Evolutionary conservation across 306 rosid genomes (phyloP), one percentile per base, ranked within the genome.

Genomic region (Erythrophleum fordii): DNA sequence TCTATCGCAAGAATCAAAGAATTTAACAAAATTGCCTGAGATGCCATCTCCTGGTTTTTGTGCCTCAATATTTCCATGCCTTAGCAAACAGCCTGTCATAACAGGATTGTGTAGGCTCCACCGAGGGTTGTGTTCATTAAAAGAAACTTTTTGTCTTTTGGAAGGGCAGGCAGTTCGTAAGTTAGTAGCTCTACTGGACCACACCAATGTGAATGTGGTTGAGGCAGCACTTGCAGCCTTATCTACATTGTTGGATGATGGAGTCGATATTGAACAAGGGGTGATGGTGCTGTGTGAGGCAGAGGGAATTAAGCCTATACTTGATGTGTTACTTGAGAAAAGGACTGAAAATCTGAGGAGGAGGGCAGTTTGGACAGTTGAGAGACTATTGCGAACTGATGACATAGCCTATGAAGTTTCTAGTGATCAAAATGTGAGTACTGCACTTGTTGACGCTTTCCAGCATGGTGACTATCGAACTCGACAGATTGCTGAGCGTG

Each of bases 381-480:
- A 96, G 87, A 93, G 99, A 83, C 72, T 96, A 41, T 75, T 96
- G 90, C 90, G 98, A 84, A 89, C 89, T 0, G 97, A 96, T 0
- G 92, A 92, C 23, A 96, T 96, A 37, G 98, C 92, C 13, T 83
- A 76, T 20, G 97, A 92, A 59, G 92, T 93, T 72, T 90, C 99
- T 29, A 91, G 93, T 23, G 92, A 93, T 84, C 99, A 83, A 80
- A 96, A 93, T 58, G 86, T 96, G 83, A 88, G 92, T 70, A 92
- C 99, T 31, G 97, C 99, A 45, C 97, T 96, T 53, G 99, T 96
- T 77, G 99, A 96, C 28, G 98, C 99, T 60, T 96, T 93, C 90
- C 98, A 96, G 87, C 97, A 96, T 62, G 98, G 91, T 13, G 99
- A 96, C 77, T 88, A 86, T 73, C 89, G 94, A 85, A 96, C 99